Percentiles rank a stretch among this genome's conserved stretches.
Evolutionary conservation across 2,329 filamentous ascomycete genomes (phyloP).

Genomic region (Colletotrichum echinochloae): DNA sequence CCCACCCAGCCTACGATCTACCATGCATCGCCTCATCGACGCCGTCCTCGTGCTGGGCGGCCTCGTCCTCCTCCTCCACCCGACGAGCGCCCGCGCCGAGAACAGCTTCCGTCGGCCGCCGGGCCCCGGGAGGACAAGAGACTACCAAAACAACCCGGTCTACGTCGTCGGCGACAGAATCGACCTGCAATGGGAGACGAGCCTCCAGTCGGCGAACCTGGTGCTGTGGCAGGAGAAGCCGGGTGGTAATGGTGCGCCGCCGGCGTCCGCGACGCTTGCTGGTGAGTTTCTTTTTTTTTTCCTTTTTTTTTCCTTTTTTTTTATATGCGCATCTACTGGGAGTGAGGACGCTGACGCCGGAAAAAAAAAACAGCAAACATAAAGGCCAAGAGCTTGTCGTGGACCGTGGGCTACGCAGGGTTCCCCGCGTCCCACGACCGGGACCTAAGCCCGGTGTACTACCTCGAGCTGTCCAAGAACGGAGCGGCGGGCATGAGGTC

Average conservation of each 20-base stretch:
- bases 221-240: conserved; percentile 7
- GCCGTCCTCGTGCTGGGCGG: background rate
- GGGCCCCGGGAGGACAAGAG: background rate
- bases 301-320: too few relatives aligned
- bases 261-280: background rate
- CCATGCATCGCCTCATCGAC: background rate
- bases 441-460: conserved; percentile 10
- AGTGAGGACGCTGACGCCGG: background rate
- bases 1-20: background rate
- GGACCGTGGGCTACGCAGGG: background rate
- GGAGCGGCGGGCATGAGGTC: background rate
- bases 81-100: conserved; percentile 1
- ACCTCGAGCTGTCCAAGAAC: background rate
- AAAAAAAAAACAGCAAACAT: background rate
- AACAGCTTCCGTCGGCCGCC: conserved; percentile 11
- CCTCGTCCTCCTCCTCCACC: background rate
- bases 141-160: conserved; percentile 44
- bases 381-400: background rate
- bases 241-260: background rate
- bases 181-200: conserved; percentile 44
- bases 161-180: conserved; percentile 43
- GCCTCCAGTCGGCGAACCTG: conserved; percentile 19
- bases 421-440: background rate
- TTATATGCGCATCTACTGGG: too few relatives aligned
- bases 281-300: background rate